Conservation (phyloP, 2,329 filamentous ascomycete genomes). For the Tympanopsis confertula region DNA sequence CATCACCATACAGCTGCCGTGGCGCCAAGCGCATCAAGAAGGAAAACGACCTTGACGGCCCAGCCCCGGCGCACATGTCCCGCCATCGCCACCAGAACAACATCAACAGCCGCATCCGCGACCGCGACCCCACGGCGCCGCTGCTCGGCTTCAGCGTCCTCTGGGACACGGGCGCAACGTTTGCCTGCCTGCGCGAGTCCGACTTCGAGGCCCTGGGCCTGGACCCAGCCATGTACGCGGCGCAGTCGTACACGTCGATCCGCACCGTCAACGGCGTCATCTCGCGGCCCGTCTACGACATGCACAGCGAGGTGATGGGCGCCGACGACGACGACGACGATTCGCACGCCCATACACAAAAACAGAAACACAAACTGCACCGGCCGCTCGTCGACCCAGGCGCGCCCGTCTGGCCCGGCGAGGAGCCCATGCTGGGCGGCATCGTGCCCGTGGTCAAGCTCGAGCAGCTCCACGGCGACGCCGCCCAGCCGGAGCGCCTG, state of each 20-base stretch:
- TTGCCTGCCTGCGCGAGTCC: constrained; percentile 19
- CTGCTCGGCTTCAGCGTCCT: constrained; percentile 19
- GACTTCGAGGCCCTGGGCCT: constrained; percentile 23
- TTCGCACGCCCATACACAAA: constrained; percentile 6
- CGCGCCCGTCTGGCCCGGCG: constrained; percentile 3
- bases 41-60: constrained; percentile 1
- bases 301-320: constrained; percentile 17
- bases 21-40: neutral
- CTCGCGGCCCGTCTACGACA: constrained; percentile 17
- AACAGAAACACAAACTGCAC: neutral
- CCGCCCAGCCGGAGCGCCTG: constrained; percentile 14
- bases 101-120: neutral
- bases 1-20: neutral
- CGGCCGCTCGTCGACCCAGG: neutral
- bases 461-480: constrained; percentile 2
- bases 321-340: constrained; percentile 11
- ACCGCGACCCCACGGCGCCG: constrained; percentile 10
- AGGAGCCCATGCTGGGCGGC: constrained; percentile 6
- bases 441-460: constrained; percentile 7
- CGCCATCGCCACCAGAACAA: neutral
- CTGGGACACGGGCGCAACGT: constrained; percentile 29
- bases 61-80: neutral
- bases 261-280: constrained; percentile 8
- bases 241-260: constrained; percentile 16
- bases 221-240: constrained; percentile 17